phyloP scores from a whole-genome alignment of 371 early-diverging fungal genomes.

The Mortierella sp. region DNA sequence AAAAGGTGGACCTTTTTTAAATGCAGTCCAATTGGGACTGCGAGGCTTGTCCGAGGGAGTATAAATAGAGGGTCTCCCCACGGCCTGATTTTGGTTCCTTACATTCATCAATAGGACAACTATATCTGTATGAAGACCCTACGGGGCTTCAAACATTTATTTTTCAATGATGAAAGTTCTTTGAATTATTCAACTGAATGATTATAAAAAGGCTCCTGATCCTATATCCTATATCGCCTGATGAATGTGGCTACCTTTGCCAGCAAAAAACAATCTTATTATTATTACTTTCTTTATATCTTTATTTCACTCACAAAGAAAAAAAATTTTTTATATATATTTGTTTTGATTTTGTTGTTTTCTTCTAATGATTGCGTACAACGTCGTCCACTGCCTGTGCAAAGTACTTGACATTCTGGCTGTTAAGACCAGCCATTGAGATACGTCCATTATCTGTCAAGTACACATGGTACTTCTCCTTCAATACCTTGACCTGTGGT shows the following conservation, averaged over 20 bases:
- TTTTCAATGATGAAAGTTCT: conserved; percentile 35
- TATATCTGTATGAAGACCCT: conserved; percentile 34
- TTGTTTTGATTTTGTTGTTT: not conserved
- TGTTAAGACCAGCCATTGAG: conserved; percentile 94
- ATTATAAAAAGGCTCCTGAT: conserved; percentile 37
- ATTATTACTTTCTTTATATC: not conserved
- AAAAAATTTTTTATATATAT: not conserved
- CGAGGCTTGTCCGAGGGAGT: not conserved
- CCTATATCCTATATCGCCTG: conserved; percentile 1
- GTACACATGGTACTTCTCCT: conserved; percentile 91
- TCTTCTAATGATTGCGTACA: conserved; percentile 62
- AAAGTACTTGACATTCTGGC: conserved; percentile 88
- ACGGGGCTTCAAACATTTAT: conserved; percentile 31
- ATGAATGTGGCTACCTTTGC: conserved; percentile 11
- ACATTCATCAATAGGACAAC: conserved; percentile 40
- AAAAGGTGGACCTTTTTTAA: not conserved
- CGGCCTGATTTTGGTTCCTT: conserved; percentile 7
- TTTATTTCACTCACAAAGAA: not conserved
- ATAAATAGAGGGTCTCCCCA: conserved; percentile 1
- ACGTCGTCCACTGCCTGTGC: conserved; percentile 84
- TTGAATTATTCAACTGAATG: conserved; percentile 35
- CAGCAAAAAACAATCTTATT: not conserved
- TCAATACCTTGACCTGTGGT: conserved; percentile 80
- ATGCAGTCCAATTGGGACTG: not conserved
- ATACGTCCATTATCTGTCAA: conserved; percentile 96